Base-by-base conservation (phyloP, 306 rosid species). In the Castanea sativa region DNA sequence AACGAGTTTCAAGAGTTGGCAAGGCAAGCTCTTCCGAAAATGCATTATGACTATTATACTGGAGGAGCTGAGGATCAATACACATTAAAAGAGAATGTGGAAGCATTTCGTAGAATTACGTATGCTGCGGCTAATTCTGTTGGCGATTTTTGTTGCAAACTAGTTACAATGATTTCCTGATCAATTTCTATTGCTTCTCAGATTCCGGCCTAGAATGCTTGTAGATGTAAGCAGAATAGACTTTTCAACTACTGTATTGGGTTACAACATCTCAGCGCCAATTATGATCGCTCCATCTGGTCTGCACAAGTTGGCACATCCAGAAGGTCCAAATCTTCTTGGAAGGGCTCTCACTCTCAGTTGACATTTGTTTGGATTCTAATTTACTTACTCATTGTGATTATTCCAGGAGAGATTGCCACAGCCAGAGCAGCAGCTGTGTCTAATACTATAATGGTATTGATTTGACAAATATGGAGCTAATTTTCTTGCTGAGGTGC, bases 361-460 rank as follows among this genome's bases (percentile, higher is more conserved):
- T 20, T 83, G 49, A 74, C 60, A 74, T 52, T 60, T 75, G 15
- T 64, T 58, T 55, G 25, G 52, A 16, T 9, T 53, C 45, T 65
- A 63, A 21, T 3, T 71, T 69, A 6, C 73, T 27, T 61, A 11
- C 27, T 74, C 16, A 41, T 51, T 83, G 53, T 12, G 5, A 49
- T 49, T 21, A 16, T 59, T 51, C 4, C 84, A 90, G 94, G 94
- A 74, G 92, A 90, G 84, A 82, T 81, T 3, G 92, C 92, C 74
- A 87, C 92, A 14, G 92, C 94, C 41, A 83, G 87, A 86, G 94
- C 92, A 14, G 88, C 92, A 13, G 92, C 91, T 76, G 79, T 86
- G 13, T 80, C 86, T 27, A 67, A 90, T 73, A 86, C 92, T 77
- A 88, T 90, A 78, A 88, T 90, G 94, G 92, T 87, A 88, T 69